Evolutionary conservation across 768 basidiomycete genomes (phyloP).

Genomic region (Lactarius hengduanensis): DNA sequence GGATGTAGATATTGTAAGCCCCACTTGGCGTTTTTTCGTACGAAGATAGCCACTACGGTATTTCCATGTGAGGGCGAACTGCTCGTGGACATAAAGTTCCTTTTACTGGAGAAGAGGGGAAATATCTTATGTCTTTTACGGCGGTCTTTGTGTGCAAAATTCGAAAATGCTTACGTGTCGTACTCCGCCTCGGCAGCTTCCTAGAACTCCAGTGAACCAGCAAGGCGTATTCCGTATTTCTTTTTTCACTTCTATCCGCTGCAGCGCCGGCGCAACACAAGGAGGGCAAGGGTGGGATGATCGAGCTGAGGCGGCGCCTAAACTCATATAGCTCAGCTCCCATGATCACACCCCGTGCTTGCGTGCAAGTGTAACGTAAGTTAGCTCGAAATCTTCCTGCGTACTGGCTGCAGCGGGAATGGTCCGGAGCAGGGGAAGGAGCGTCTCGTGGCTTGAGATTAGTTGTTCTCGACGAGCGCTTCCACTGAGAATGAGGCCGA

Average conservation of each 20-base stretch:
- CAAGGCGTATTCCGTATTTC: not conserved
- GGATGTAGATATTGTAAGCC: not conserved
- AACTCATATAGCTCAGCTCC: not conserved
- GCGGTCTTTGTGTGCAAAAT: not conserved
- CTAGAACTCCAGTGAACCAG: not conserved
- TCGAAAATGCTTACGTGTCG: not conserved
- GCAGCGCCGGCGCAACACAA: not conserved
- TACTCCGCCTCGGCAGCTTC: not conserved
- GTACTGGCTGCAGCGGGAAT: not conserved
- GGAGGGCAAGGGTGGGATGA: not conserved
- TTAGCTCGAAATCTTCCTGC: not conserved
- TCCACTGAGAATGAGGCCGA: not conserved
- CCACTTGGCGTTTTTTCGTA: not conserved
- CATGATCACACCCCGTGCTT: not conserved
- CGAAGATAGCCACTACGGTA: not conserved
- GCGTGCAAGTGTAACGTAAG: not conserved
- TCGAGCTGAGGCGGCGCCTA: constrained; percentile 3
- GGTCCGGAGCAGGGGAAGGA: not conserved
- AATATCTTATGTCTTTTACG: not conserved
- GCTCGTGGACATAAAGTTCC: not conserved
- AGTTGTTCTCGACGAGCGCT: not conserved
- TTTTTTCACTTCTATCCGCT: not conserved
- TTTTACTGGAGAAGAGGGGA: not conserved
- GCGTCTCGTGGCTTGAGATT: not conserved
- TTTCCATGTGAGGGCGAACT: not conserved